Conservation (phyloP, 257 asterid species). For the Solanum peruvianum region DNA sequence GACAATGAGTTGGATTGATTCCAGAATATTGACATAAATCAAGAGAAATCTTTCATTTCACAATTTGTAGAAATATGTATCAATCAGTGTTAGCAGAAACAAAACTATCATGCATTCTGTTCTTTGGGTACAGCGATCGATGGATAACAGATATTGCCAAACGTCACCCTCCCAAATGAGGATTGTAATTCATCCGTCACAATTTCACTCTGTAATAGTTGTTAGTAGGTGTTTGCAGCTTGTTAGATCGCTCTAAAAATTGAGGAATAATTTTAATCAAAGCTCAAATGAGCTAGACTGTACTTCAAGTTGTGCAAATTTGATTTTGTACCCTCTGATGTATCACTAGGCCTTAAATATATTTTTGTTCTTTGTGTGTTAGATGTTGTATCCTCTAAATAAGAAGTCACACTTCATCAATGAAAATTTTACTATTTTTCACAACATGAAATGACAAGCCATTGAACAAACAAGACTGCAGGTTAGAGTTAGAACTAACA, state of each 20-base stretch:
- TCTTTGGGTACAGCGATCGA: background rate
- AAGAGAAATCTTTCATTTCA: background rate
- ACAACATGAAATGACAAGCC: background rate
- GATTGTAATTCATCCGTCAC: background rate
- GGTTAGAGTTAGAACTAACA: background rate
- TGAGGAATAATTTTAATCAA: background rate
- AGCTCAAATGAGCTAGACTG: background rate
- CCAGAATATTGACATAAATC: conserved; percentile 1
- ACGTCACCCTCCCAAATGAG: background rate
- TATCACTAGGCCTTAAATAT: background rate
- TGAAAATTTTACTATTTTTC: background rate
- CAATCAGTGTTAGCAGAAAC: conserved; percentile 10
- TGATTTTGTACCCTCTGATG: background rate
- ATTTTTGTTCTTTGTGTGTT: background rate
- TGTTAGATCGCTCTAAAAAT: background rate
- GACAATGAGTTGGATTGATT: background rate
- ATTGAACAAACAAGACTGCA: background rate
- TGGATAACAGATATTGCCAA: background rate
- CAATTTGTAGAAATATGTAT: conserved; percentile 24
- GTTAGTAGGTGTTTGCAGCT: background rate
- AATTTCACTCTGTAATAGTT: background rate
- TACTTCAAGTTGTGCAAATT: background rate
- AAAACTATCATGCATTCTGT: background rate
- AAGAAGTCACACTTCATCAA: background rate
- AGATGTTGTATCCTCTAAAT: background rate